Base-by-base conservation (phyloP, 1,139 yeast species). In the Scheffersomyces quercinus region DNA sequence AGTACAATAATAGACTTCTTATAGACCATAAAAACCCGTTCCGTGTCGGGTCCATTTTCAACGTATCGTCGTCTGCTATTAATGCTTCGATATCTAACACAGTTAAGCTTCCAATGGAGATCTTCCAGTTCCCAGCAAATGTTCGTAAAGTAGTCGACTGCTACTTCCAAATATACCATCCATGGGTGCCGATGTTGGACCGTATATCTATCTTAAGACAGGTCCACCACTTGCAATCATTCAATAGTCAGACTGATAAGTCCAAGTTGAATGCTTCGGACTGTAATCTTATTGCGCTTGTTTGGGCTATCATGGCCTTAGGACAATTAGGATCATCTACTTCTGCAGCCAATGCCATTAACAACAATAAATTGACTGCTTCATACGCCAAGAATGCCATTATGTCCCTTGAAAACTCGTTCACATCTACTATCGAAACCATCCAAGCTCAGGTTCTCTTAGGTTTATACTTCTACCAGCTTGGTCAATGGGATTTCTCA, bases 401-500 rank as follows among this genome's bases (percentile, higher is more conserved):
- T 8, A 47, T 55, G 46, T 59, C 65, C 2, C 48, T 60, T 29
- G 64, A 59, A 36, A 51, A 53, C 36, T 58, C 64, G n/a, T 51
- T 53, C 13, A 50, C 52, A 1, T 49, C 63, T 4, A 59, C 64
- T 3, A 57, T 59, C 15, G 65, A 60, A 47, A 55, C 63, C n/a
- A 58, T 59, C 29, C 65, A 60, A 38, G 51, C 62, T 3, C 56
- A 58, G 56, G 40, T 58, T n/a, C 40, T 59, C 16, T 42, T 60
- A 15, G 64, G 64, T 2, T 41, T 55, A 4, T 57, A 47, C 34
- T 56, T 56, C 45, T 60, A 60, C 35, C 55, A 55, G 29, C 43
- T 56, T 3, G 65, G 65, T 8, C 57, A 56, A 43, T 60, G 65
- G 65, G 65, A 60, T 42, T 52, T 52, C 34, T 51, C 62, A 2